Conservation (phyloP, 1,284 basidiomycete genomes). For the Ceratobasidium sp. region DNA sequence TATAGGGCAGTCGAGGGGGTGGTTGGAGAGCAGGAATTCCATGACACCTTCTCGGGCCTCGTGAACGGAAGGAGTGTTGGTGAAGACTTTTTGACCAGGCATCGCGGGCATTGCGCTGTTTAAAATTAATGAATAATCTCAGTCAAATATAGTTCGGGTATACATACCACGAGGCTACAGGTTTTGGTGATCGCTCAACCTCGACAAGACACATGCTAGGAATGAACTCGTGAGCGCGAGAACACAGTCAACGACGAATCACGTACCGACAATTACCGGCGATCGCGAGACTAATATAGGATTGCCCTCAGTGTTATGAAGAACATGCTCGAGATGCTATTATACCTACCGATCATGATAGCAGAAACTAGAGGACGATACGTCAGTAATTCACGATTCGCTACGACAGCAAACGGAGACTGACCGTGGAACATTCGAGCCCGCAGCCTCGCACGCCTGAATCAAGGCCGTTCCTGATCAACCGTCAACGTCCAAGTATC, state of each 20-base stretch:
- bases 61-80: conserved; percentile 94
- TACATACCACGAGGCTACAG: conserved; percentile 84
- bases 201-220: conserved; percentile 96
- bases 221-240: conserved; percentile 47
- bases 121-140: conserved; percentile 25
- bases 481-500: conserved; percentile 46
- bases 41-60: conserved; percentile 98
- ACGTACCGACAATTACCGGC: conserved; percentile 94
- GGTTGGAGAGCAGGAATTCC: conserved; percentile 98
- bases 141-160: conserved; percentile 11
- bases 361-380: conserved; percentile 75
- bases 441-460: conserved; percentile 94
- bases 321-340: neutral
- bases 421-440: conserved; percentile 74
- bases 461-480: conserved; percentile 88
- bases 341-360: conserved; percentile 85
- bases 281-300: conserved; percentile 78
- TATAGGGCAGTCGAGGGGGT: conserved; percentile 98
- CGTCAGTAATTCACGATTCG: conserved; percentile 48
- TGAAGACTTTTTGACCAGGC: conserved; percentile 96
- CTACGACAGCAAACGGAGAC: neutral
- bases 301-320: conserved; percentile 45
- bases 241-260: neutral
- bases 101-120: conserved; percentile 96
- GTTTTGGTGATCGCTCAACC: conserved; percentile 95